A percentile compares a stretch with the other conserved stretches of the same genome.
phyloP scores from a whole-genome alignment of 768 basidiomycete genomes.

The Pulveroboletus sp. region DNA sequence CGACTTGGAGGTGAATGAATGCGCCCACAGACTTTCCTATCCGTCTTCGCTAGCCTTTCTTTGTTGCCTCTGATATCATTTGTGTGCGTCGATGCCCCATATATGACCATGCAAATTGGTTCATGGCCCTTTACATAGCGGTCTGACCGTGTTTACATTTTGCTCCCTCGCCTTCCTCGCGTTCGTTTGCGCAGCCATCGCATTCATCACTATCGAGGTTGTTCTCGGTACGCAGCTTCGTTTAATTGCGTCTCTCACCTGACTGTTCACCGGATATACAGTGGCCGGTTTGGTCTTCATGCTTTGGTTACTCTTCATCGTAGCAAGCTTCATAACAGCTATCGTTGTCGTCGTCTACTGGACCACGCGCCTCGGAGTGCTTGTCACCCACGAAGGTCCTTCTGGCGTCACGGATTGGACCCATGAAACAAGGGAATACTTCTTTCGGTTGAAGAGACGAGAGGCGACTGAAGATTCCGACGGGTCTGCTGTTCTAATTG shows the following conservation, averaged over 20 bases:
- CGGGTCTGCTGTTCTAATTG: conserved; percentile 22
- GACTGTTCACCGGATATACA: conserved; percentile 11
- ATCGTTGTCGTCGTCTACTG: conserved; percentile 31
- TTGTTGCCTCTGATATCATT: conserved; percentile 35
- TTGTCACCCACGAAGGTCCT: conserved; percentile 33
- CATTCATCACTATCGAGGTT: conserved; percentile 30
- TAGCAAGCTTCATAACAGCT: conserved; percentile 34
- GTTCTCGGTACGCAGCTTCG: conserved; percentile 22
- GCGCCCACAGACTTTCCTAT: conserved; percentile 37
- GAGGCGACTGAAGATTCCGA: conserved; percentile 26
- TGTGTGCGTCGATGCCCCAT: conserved; percentile 34
- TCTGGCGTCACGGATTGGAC: conserved; percentile 31
- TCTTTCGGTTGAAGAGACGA: conserved; percentile 12
- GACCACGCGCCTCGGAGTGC: conserved; percentile 31
- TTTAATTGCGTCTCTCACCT: background rate
- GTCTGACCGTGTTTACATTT: conserved; percentile 34
- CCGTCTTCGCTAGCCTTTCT: conserved; percentile 37
- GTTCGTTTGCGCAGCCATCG: conserved; percentile 31
- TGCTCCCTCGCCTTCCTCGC: conserved; percentile 37
- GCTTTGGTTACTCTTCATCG: conserved; percentile 32
- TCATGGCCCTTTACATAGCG: conserved; percentile 12
- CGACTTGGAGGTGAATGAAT: conserved; percentile 2
- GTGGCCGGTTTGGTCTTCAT: conserved; percentile 33
- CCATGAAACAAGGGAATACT: conserved; percentile 23
- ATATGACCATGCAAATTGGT: conserved; percentile 5